Percentiles rank a stretch among this genome's conserved stretches.
Evolutionary conservation across 2,329 filamentous ascomycete species (phyloP).

Genomic region (Ramularia collo-cygni): DNA sequence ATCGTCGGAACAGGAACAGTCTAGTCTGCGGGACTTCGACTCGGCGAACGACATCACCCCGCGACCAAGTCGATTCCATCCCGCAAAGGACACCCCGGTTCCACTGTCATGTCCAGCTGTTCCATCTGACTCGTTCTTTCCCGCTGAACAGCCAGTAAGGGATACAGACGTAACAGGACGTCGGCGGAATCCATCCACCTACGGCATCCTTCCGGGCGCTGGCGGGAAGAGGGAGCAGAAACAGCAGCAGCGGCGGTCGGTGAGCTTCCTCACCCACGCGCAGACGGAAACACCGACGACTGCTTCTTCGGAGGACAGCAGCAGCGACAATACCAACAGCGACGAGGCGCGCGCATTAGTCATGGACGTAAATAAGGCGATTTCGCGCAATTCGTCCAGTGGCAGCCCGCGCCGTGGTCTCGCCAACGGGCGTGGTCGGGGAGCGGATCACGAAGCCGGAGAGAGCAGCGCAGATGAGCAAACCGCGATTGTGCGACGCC

Average conservation of each 20-base stretch:
- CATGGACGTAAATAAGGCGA: conserved; percentile 9
- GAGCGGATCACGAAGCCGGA: conserved; percentile 17
- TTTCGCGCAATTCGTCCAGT: conserved; percentile 6
- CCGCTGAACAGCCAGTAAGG: background rate
- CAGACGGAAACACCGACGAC: conserved; percentile 2
- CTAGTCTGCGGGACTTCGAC: conserved; percentile 5
- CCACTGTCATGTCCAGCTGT: conserved; percentile 23
- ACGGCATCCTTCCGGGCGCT: background rate
- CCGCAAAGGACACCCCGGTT: conserved; percentile 21
- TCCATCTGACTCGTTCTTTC: conserved; percentile 10
- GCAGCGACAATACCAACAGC: background rate
- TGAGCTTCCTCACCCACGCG: conserved; percentile 6
- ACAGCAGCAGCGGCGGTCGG: conserved; percentile 8
- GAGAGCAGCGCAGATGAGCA: conserved; percentile 37
- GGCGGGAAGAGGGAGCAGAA: background rate
- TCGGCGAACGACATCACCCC: conserved; percentile 25
- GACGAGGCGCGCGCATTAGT: conserved; percentile 4
- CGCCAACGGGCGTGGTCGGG: conserved; percentile 7
- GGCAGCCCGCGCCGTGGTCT: conserved; percentile 7
- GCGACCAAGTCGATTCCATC: conserved; percentile 27
- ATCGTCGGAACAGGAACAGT: too few species aligned
- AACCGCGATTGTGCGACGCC: conserved; percentile 33
- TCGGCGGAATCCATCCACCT: conserved; percentile 14
- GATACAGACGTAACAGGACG: conserved; percentile 12
- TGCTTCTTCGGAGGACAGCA: conserved; percentile 8